A percentile compares a stretch with the other conserved stretches of the same genome.
Conservation (phyloP, 2,329 filamentous ascomycete genomes). For the Arthrocladium fulminans region DNA sequence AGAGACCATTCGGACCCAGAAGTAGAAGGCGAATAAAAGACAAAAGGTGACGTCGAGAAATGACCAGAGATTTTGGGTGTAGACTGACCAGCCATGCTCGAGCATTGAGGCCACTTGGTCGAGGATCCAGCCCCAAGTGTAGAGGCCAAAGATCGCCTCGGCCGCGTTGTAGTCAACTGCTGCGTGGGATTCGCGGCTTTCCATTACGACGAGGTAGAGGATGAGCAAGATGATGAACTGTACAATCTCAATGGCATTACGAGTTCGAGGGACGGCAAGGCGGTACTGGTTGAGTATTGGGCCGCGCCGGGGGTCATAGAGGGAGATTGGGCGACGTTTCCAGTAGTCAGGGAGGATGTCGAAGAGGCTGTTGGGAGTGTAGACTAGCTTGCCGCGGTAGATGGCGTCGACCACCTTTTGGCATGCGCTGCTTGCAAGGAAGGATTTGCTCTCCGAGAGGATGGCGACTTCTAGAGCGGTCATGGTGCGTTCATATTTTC, state of each 20-base stretch:
- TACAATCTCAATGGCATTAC: constrained; percentile 63
- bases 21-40: constrained; percentile 60
- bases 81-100: constrained; percentile 69
- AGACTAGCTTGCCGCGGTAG: constrained; percentile 70
- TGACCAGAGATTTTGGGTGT: constrained; percentile 81
- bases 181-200: constrained; percentile 49
- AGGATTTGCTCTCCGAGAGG: constrained; percentile 69
- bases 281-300: constrained; percentile 77
- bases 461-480: constrained; percentile 78
- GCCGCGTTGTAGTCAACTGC: constrained; percentile 40
- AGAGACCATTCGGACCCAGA: constrained; percentile 51
- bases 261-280: constrained; percentile 68
- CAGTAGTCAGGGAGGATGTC: constrained; percentile 80
- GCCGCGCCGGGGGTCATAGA: constrained; percentile 69
- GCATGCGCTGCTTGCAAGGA: constrained; percentile 67
- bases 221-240: constrained; percentile 63
- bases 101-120: constrained; percentile 70
- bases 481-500: constrained; percentile 49
- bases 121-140: constrained; percentile 67
- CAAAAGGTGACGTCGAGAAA: constrained; percentile 75
- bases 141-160: constrained; percentile 63
- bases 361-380: constrained; percentile 72
- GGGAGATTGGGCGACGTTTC: constrained; percentile 70
- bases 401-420: constrained; percentile 77
- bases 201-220: constrained; percentile 66